phyloP scores from a whole-genome alignment of 108 stramenopile species.

The Nannochloropsis oceanica region DNA sequence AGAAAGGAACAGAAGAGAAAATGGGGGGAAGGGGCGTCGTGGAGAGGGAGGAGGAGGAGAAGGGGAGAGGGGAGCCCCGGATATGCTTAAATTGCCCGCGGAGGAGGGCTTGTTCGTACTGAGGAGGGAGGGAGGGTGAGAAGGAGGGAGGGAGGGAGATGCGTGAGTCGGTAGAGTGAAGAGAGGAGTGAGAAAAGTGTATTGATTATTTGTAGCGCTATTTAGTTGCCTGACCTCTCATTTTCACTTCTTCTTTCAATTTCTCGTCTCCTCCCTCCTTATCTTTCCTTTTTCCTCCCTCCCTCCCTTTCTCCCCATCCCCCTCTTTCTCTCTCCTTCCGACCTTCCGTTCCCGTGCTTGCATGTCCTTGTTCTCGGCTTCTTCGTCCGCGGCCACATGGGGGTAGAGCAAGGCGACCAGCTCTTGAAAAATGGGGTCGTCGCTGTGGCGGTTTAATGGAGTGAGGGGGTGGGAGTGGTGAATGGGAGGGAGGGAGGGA shows the following conservation, averaged over 20 bases:
- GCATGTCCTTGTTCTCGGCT: not conserved
- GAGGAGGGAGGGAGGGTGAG: not conserved
- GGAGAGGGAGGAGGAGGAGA: not conserved
- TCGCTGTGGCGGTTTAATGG: not conserved
- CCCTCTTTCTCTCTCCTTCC: not conserved
- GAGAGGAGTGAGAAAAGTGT: not conserved
- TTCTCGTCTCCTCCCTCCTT: not conserved
- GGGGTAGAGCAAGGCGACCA: not conserved
- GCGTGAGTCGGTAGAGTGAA: not conserved
- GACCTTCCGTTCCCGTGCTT: too few relatives aligned
- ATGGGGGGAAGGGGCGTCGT: not conserved
- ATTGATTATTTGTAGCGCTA: not conserved
- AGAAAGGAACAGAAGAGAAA: not conserved
- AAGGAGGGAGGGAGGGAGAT: not conserved
- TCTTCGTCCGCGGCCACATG: not conserved
- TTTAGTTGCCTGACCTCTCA: not conserved
- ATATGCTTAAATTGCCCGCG: too few relatives aligned
- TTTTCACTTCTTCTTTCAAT: not conserved
- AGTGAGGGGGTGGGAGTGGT: not conserved
- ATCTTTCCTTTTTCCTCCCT: too few relatives aligned
- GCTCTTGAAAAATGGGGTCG: not conserved
- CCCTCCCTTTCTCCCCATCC: too few relatives aligned
- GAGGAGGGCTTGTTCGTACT: too few relatives aligned
- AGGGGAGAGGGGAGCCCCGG: too few relatives aligned
- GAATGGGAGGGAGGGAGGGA: not conserved